Evolutionary conservation across 345 rosid genomes (phyloP).

Genomic region (Toxicodendron radicans): DNA sequence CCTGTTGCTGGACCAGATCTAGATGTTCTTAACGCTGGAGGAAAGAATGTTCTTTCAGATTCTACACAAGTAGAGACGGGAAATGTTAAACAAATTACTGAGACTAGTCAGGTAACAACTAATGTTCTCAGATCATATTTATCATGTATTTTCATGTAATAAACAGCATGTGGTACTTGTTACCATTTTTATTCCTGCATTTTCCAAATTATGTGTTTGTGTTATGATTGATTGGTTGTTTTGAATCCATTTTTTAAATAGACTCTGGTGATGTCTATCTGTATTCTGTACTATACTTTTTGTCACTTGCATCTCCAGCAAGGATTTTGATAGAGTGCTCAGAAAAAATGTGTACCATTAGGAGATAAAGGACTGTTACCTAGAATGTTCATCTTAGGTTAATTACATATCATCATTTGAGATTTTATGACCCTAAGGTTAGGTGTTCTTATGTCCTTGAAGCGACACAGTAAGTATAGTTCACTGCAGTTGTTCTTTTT

Average conservation of each 20-base stretch:
- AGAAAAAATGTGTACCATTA: not conserved
- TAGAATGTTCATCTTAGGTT: too few species aligned
- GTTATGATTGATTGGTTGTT: not conserved
- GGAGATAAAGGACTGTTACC: not conserved
- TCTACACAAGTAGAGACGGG: slow-evolving; percentile 9
- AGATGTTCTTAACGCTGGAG: slow-evolving; percentile 19
- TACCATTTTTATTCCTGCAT: not conserved
- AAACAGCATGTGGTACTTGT: not conserved
- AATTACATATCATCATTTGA: too few species aligned
- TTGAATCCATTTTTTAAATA: not conserved
- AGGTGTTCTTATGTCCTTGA: too few species aligned
- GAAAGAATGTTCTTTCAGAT: slow-evolving; percentile 18
- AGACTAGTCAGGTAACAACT: slow-evolving; percentile 27
- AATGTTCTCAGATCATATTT: not conserved
- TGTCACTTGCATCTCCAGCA: not conserved
- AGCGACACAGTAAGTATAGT: too few species aligned
- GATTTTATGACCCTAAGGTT: too few species aligned
- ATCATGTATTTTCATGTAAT: not conserved
- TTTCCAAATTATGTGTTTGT: not conserved
- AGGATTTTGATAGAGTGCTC: not conserved
- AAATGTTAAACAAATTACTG: slow-evolving; percentile 9
- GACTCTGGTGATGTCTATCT: not conserved
- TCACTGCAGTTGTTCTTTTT: too few species aligned
- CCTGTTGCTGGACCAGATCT: slow-evolving; percentile 27
- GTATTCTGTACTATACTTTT: too few species aligned